Conservation (phyloP, 108 stramenopile genomes). For the Epithemia pelagica region DNA sequence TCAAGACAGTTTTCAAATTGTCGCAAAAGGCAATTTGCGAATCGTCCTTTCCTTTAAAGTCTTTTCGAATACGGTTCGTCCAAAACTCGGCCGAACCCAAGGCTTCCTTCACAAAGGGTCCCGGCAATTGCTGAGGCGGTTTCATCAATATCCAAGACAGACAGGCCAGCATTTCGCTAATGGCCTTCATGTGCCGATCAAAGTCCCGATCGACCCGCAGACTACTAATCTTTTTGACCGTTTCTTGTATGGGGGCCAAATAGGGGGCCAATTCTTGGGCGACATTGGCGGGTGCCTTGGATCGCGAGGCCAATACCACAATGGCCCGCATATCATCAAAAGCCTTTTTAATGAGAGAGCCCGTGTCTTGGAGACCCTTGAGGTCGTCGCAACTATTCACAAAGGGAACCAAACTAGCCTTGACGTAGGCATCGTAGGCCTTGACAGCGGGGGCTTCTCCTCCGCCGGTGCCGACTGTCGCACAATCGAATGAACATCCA, state of each 20-base stretch:
- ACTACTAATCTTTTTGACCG: constrained; percentile 44
- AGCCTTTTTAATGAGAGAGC: constrained; percentile 31
- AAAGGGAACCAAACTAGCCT: constrained; percentile 48
- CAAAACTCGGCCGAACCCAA: constrained; percentile 90
- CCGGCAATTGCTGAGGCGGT: constrained; percentile 56
- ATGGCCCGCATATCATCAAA: constrained; percentile 60
- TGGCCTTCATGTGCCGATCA: constrained; percentile 69
- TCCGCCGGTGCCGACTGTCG: constrained; percentile 14
- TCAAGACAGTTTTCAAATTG: constrained; percentile 67
- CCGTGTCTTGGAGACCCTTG: constrained; percentile 50
- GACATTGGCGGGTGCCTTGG: constrained; percentile 48
- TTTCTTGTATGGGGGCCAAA: constrained; percentile 55
- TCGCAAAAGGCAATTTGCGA: constrained; percentile 87
- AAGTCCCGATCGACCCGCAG: constrained; percentile 64
- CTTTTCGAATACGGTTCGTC: constrained; percentile 93
- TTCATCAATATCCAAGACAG: constrained; percentile 65
- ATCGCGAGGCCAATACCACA: constrained; percentile 51
- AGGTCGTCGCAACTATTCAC: constrained; percentile 61
- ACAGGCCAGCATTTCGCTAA: constrained; percentile 69
- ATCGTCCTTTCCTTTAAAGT: constrained; percentile 81
- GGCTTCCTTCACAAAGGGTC: constrained; percentile 70
- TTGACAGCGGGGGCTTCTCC: constrained; percentile 49
- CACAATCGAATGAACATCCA: neutral
- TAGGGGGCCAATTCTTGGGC: constrained; percentile 41
- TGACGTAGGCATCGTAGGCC: constrained; percentile 66